Evolutionary conservation across 2,329 filamentous ascomycete species (phyloP), one percentile per base, ranked within the genome.

Genomic region (Verticillium tricorpus): DNA sequence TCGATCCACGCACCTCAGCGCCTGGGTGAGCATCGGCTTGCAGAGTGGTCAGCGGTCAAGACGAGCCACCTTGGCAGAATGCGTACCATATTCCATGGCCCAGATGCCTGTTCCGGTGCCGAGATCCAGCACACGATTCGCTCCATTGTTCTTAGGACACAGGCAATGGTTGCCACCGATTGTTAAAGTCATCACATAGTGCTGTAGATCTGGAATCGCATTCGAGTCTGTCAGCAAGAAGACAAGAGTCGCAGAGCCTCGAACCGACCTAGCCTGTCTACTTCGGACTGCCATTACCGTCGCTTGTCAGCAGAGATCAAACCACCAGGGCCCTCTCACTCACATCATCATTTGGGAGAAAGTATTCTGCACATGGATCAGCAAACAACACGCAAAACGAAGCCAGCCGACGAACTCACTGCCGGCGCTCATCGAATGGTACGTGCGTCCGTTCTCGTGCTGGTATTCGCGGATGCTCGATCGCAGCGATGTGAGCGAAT

Each of bases 161-260:
- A 70, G 28, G 40, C 65, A 72, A 0, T 76, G 67, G 52, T 72
- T 72, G 7, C 69, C 69, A 1, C 69, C 67, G 12, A 74, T 67
- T 0, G 74, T 77, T 14, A 77, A 63, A 0, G 62, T 52, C 56
- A 72, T 74, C 0, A 77, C 62, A 35, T 76, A 71, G 57, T 77
- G 74, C 64, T 77, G 75, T 0, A 78, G 62, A 59, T 77, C 74
- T 71, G 66, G 17, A 31, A 15, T 25, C 8, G 1, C 17, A 17
- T 4, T 4, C 15, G 1, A 14, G 28, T 17, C 7, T n/a, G 15
- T 28, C 15, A 17, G 14, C n/a, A 14, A 32, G 25, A 14, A 14
- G 8, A 8, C 15, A 17, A 3, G 12, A 35, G 28, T 5, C 28
- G 28, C 28, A 28, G 34, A 57, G 7, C 19, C 1, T 9, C n/a